Conservation (phyloP, 139 green algal species). For the Choricystis sp. region DNA sequence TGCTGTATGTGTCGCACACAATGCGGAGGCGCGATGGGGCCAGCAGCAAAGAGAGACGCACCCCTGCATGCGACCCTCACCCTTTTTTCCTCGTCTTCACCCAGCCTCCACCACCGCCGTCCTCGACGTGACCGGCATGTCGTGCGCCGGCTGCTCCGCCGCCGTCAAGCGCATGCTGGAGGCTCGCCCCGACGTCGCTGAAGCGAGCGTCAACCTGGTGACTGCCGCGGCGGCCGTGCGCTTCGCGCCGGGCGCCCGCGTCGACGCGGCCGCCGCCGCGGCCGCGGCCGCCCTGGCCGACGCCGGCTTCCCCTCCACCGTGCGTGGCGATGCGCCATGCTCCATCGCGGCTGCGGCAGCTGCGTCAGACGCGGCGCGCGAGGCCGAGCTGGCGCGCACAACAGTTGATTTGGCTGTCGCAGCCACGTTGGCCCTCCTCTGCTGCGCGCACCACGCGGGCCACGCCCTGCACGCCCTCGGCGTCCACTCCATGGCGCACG, state of each 20-base stretch:
- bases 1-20: no score
- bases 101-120: no score
- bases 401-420: constrained; percentile 43
- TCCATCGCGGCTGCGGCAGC: constrained; percentile 2
- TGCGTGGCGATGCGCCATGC: constrained; percentile 9
- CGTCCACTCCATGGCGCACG: constrained; percentile 20
- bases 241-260: neutral
- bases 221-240: constrained; percentile 46
- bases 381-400: constrained; percentile 31
- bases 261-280: neutral
- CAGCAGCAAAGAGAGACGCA: no score
- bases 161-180: constrained; percentile 46
- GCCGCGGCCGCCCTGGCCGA: constrained; percentile 18
- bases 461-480: constrained; percentile 47
- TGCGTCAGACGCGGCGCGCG: constrained; percentile 15
- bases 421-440: constrained; percentile 55
- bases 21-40: no score
- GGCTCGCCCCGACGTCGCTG: constrained; percentile 20
- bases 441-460: constrained; percentile 67
- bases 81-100: no score
- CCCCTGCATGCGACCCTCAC: no score
- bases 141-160: constrained; percentile 52
- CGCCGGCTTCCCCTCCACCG: constrained; percentile 53
- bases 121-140: constrained; percentile 50
- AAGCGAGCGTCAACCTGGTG: constrained; percentile 51